Evolutionary conservation across 1,284 basidiomycete genomes (phyloP), one percentile per base, ranked within the genome.

Genomic region (Sphaerobolus stellatus): DNA sequence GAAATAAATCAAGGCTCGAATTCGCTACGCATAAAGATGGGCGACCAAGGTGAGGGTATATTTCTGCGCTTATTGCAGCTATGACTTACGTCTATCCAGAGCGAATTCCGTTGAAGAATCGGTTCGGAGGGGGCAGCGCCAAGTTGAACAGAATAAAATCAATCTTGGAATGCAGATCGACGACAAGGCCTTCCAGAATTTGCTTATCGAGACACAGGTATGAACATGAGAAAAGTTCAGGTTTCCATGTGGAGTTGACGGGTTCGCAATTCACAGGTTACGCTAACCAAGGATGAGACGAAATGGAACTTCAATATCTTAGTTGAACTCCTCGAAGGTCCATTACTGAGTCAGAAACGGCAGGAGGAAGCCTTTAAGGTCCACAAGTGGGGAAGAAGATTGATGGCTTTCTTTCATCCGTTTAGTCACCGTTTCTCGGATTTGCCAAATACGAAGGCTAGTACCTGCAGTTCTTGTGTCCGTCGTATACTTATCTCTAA

Each of bases 341-440:
- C 95, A 1, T 73, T 99, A 48, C 77, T 94, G 46, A 96, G 95
- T 64, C 85, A 93, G 1, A 92, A 92, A 64, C 79, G 97, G n/a
- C 80, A 99, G 66, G 97, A 99, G 64, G 97, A 99, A 71, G 93
- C 92, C 1, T 91, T 96, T 67, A 90, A 88, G 66, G 92, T 88
- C 11, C 88, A 91, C 16, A 88, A 93, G 64, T 94, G 97, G 61
- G 85, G 97, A 56, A 82, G 88, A 33, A 81, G 92, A 29, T 73
- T 99, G 16, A 86, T 98, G 77, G 82, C 86, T 1, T 99, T 99
- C 75, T 98, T 89, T 66, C 91, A 97, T 68, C 97, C 97, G 1
- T 90, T 91, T 68, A 88, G 49, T 45, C 84, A 87, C 65, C 84
- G 90, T 28, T 99, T 97, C 70, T 90, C 92, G 7, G 86, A 91